These are phyloP conservation scores for Aphanomyces euteiches DNA, from an alignment of 352 stramenopile genomes.

Conservation along the genomic window DNA sequence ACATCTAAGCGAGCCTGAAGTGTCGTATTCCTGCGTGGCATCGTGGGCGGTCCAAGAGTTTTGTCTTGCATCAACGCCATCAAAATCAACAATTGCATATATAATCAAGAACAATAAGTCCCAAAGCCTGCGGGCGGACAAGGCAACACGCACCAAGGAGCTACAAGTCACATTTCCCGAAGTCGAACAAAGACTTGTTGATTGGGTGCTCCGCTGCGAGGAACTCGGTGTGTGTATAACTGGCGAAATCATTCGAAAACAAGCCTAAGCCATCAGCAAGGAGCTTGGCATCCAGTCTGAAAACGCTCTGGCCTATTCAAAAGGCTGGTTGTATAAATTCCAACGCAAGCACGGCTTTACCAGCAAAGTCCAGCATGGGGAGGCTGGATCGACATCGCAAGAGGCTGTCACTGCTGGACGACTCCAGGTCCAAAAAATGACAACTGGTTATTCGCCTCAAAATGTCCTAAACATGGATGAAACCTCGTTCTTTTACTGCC, in stretches of 20 bases:
- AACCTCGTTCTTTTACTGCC: constrained; percentile 30
- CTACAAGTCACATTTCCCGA: not conserved
- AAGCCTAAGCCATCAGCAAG: not conserved
- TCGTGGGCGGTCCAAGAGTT: not conserved
- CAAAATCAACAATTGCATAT: not conserved
- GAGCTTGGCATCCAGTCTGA: not conserved
- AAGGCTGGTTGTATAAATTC: constrained; percentile 30
- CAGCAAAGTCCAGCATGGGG: constrained; percentile 20
- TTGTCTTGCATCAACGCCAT: not conserved
- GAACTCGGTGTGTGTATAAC: constrained; percentile 9
- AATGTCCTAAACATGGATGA: constrained; percentile 34
- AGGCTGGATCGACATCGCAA: constrained; percentile 18
- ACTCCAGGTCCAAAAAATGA: not conserved
- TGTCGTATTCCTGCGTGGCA: not conserved
- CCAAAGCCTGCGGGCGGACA: not conserved
- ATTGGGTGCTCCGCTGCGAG: constrained; percentile 7
- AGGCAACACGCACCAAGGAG: not conserved
- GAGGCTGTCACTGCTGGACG: not conserved
- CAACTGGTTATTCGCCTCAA: constrained; percentile 12
- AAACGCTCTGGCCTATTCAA: not conserved
- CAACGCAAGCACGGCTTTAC: constrained; percentile 29
- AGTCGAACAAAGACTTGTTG: not conserved
- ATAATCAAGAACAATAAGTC: not conserved
- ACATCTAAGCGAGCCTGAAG: not conserved
- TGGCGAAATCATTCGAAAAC: constrained; percentile 5